Evolutionary conservation across 176 grass and related monocot genomes (phyloP).

Genomic region (Raddia distichophylla): DNA sequence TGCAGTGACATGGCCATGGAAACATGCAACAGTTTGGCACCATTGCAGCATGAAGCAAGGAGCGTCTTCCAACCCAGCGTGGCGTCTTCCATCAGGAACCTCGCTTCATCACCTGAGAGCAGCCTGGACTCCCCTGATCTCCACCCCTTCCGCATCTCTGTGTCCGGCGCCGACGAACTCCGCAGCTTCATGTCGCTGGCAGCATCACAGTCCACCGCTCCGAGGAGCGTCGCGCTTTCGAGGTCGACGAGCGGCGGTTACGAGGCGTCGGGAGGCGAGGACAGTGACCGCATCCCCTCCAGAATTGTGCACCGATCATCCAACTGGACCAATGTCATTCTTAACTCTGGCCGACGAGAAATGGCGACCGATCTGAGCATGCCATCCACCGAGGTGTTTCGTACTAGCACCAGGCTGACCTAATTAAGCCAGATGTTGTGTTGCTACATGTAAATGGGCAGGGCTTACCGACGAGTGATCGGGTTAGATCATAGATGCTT

Average conservation of each 20-base stretch:
- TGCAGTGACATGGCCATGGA: constrained; percentile 47
- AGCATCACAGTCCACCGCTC: constrained; percentile 37
- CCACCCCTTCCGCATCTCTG: constrained; percentile 66
- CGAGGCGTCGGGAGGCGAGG: constrained; percentile 80
- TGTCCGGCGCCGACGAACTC: constrained; percentile 62
- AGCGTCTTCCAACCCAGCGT: constrained; percentile 54
- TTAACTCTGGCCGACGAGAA: constrained; percentile 35
- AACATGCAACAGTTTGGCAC: constrained; percentile 53
- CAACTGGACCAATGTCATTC: constrained; percentile 68
- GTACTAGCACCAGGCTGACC: constrained; percentile 29
- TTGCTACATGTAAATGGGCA: constrained; percentile 1
- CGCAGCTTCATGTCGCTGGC: constrained; percentile 34
- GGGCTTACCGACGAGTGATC: background rate
- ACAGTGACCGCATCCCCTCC: constrained; percentile 71
- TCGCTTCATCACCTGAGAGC: constrained; percentile 63
- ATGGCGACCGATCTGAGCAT: constrained; percentile 32
- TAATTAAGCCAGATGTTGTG: constrained; percentile 17
- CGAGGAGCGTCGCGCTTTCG: constrained; percentile 57
- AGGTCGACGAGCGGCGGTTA: constrained; percentile 79
- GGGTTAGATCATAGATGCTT: background rate
- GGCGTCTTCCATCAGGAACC: constrained; percentile 32
- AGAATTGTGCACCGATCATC: constrained; percentile 79
- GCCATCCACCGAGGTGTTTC: constrained; percentile 35
- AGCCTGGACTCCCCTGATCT: constrained; percentile 81
- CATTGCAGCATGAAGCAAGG: constrained; percentile 70